phyloP scores from a whole-genome alignment of 2,329 filamentous ascomycete genomes.

The Cytospora piceae region DNA sequence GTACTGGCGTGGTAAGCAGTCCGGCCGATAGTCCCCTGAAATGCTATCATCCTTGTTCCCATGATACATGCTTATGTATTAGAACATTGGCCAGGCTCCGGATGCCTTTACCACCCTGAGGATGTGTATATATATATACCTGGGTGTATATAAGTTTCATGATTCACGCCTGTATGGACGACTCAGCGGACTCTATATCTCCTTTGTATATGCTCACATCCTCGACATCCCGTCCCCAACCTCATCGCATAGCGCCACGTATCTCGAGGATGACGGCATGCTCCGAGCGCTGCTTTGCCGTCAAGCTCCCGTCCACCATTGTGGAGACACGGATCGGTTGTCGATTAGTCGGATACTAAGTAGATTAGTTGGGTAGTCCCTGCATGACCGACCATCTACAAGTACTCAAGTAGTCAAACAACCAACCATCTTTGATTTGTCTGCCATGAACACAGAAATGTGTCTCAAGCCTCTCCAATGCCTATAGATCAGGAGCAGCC shows the following conservation, averaged over 20 bases:
- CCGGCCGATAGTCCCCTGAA: neutral
- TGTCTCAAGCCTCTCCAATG: neutral
- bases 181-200: neutral
- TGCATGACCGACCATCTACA: neutral
- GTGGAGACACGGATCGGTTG: neutral
- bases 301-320: neutral
- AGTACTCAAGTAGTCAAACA: too few species aligned
- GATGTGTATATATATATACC: neutral
- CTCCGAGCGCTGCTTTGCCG: neutral
- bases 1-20: neutral
- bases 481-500: neutral
- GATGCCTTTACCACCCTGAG: neutral
- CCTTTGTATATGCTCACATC: neutral
- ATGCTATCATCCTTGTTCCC: slow-evolving; percentile 1
- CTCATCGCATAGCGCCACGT: slow-evolving; percentile 16
- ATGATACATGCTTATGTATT: neutral
- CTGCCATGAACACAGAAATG: neutral
- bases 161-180: neutral
- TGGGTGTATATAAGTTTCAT: too few species aligned
- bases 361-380: neutral
- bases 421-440: too few species aligned
- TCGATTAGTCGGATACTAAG: neutral
- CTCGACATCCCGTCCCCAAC: neutral
- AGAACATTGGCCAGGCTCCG: neutral
- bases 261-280: slow-evolving; percentile 22